Percentiles rank a stretch among this genome's conserved stretches.
These are phyloP conservation scores for Amanita brunnescens DNA, from an alignment of 768 basidiomycete genomes.

Conservation along the genomic window DNA sequence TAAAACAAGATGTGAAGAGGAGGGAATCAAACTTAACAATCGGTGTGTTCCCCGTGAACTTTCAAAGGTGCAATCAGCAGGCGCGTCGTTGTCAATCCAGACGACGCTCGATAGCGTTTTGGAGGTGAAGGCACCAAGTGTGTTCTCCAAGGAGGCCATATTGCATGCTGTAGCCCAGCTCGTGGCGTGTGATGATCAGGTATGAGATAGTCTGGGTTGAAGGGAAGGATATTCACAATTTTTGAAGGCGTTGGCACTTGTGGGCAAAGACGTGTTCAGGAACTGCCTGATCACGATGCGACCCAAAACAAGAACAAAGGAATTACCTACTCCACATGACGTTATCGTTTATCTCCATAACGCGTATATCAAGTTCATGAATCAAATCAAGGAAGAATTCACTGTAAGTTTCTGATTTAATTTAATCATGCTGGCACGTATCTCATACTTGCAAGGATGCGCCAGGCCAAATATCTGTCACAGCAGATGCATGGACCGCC, in stretches of 20 bases:
- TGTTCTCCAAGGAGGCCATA: constrained; percentile 10
- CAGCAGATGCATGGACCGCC: constrained; percentile 15
- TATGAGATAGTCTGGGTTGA: constrained; percentile 4
- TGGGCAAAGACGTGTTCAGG: constrained; percentile 10
- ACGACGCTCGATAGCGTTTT: neutral
- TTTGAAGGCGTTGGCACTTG: constrained; percentile 9
- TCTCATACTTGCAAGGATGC: constrained; percentile 5
- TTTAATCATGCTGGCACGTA: neutral
- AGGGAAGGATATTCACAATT: too few relatives aligned
- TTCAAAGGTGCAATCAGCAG: neutral
- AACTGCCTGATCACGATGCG: constrained; percentile 14
- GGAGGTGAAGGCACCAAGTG: neutral
- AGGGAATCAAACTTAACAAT: constrained; percentile 1
- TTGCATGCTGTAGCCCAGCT: constrained; percentile 10
- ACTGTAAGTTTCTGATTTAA: constrained; percentile 8
- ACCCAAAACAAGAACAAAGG: constrained; percentile 8
- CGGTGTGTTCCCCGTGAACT: neutral
- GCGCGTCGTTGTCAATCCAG: neutral
- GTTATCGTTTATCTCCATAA: constrained; percentile 13
- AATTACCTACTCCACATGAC: constrained; percentile 12
- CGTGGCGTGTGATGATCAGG: constrained; percentile 14
- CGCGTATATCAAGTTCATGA: constrained; percentile 7
- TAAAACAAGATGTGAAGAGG: constrained; percentile 3
- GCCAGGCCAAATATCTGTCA: constrained; percentile 12
- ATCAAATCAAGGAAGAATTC: constrained; percentile 4